Evolutionary conservation across 192 early-diverging fungal species (phyloP), one percentile per base, ranked within the genome.

Genomic region (Backusella macrospora): DNA sequence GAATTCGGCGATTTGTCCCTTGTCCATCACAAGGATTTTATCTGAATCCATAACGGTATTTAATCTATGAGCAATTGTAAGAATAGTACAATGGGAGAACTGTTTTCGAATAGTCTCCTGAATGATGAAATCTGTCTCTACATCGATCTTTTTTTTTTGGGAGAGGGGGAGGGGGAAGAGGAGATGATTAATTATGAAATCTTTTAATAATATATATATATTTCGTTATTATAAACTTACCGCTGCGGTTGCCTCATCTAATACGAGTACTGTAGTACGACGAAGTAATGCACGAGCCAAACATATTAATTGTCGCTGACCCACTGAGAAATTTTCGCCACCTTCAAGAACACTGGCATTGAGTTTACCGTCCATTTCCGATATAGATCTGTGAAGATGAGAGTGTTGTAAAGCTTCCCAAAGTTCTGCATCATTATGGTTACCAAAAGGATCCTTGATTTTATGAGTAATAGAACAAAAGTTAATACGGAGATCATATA

Each of bases 171-270:
- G n/a, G n/a, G n/a, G n/a, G n/a, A n/a, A n/a, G n/a, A n/a, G n/a
- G n/a, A n/a, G n/a, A n/a, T n/a, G n/a, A n/a, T n/a, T n/a, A n/a
- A n/a, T n/a, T n/a, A n/a, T n/a, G n/a, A n/a, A n/a, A n/a, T n/a
- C n/a, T n/a, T n/a, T n/a, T n/a, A 21, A 18, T 8, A 8, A 52
- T 34, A 23, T 34, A 15, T 40, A 38, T 18, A 48, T 52, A 40
- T n/a, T 74, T 88, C 85, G 67, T 78, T 71, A 15, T 21, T 21
- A 16, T 15, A 4, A 63, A 63, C 75, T 76, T 55, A 84, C 80
- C 12, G 86, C 83, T 9, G 93, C 93, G 0, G 92, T 95, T 3
- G 94, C 94, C 69, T 97, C 94, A 78, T 97, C 96, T 62, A 96
- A 74, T 0, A 95, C 85, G 70, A 97, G 76, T 18, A 96, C 80